Conservation (phyloP, 2,329 filamentous ascomycete species). For the Arthrobotrys iridis region DNA sequence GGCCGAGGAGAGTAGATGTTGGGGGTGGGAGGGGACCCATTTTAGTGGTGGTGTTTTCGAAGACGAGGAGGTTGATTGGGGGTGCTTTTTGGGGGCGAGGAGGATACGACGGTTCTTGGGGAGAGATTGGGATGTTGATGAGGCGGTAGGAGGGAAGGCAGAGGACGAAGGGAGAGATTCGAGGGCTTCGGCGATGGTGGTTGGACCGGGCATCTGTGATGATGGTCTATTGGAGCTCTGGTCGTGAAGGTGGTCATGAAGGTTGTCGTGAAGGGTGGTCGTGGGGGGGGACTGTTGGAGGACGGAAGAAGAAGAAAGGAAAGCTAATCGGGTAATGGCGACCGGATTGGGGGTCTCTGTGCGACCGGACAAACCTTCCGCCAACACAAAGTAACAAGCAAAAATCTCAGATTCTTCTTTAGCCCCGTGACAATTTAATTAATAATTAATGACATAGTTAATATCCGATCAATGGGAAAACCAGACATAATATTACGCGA, state of each 20-base stretch:
- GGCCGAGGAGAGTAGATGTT: constrained; percentile 24
- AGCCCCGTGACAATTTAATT: too few relatives aligned
- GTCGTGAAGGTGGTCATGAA: too few relatives aligned
- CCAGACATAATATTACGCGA: too few relatives aligned
- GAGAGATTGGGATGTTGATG: neutral
- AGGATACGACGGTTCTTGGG: neutral
- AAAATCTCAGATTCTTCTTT: too few relatives aligned
- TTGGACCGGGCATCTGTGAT: constrained; percentile 18
- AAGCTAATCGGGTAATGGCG: too few relatives aligned
- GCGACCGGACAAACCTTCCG: too few relatives aligned
- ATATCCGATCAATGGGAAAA: too few relatives aligned
- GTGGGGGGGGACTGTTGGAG: neutral
- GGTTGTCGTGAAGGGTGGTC: neutral
- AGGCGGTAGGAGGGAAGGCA: neutral
- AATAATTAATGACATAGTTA: too few relatives aligned
- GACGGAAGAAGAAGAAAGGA: neutral
- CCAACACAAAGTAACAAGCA: constrained; percentile 3
- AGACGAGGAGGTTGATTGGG: neutral
- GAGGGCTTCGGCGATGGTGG: constrained; percentile 41
- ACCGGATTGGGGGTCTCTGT: too few relatives aligned
- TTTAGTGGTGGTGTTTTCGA: too few relatives aligned
- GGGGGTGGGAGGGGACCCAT: constrained; percentile 22
- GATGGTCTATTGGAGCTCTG: too few relatives aligned
- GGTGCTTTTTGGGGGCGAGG: constrained; percentile 12
- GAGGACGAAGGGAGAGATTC: constrained; percentile 36